These are phyloP conservation scores for Pseudogymnoascus sp. DNA, from an alignment of 2,329 filamentous ascomycete genomes.

Conservation along the genomic window DNA sequence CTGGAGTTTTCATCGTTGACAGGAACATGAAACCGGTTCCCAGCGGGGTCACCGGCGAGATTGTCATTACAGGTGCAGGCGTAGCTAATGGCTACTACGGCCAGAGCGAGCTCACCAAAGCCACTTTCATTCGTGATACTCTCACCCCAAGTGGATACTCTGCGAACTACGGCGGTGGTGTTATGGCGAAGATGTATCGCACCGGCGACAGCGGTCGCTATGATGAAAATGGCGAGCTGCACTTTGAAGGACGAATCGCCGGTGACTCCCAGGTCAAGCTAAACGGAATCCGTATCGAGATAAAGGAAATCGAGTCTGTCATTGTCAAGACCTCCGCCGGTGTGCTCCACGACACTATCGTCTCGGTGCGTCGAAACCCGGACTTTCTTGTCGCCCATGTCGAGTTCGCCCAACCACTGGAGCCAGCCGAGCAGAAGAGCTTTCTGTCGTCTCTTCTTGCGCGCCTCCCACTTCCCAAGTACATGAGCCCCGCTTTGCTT, in stretches of 20 bases:
- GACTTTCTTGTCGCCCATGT: constrained; percentile 32
- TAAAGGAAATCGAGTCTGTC: constrained; percentile 34
- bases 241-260: constrained; percentile 29
- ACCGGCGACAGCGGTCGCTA: constrained; percentile 38
- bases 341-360: constrained; percentile 25
- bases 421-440: too few species aligned
- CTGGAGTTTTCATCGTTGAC: constrained; percentile 37
- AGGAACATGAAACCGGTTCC: constrained; percentile 33
- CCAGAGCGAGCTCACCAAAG: constrained; percentile 18
- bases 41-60: constrained; percentile 37
- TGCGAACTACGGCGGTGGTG: too few species aligned
- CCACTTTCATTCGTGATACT: too few species aligned
- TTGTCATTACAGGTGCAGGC: constrained; percentile 36
- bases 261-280: constrained; percentile 35
- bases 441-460: background rate
- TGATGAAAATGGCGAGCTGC: constrained; percentile 26
- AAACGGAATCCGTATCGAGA: constrained; percentile 36
- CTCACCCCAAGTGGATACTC: too few species aligned
- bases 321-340: constrained; percentile 24
- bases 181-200: constrained; percentile 24
- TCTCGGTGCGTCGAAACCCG: constrained; percentile 20
- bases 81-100: constrained; percentile 34
- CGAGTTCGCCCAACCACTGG: constrained; percentile 21
- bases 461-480: background rate
- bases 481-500: too few species aligned